phyloP scores from a whole-genome alignment of 805 yeast genomes.

The Ogataea degrootiae region DNA sequence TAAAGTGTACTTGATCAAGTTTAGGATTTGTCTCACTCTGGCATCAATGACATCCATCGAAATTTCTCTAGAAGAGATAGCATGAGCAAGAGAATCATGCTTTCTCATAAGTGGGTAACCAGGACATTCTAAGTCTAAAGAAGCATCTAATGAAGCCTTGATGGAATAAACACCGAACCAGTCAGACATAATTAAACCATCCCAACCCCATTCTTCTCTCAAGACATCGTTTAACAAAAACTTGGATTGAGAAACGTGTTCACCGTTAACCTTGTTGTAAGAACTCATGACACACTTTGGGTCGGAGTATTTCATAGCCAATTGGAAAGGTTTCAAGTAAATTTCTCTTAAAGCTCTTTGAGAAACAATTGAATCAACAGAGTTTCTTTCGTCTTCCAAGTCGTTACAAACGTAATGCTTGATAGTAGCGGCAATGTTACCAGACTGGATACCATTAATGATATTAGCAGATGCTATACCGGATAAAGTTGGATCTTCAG shows the following conservation, averaged over 20 bases:
- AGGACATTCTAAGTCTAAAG: slow-evolving; percentile 65
- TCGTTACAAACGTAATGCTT: slow-evolving; percentile 65
- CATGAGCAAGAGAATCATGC: slow-evolving; percentile 34
- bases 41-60: slow-evolving; percentile 39
- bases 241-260: slow-evolving; percentile 46
- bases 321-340: slow-evolving; percentile 58
- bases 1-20: slow-evolving; percentile 40
- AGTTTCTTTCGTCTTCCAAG: slow-evolving; percentile 49
- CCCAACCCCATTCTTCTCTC: slow-evolving; percentile 52
- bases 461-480: slow-evolving; percentile 44
- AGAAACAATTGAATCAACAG: slow-evolving; percentile 45
- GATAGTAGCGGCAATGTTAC: slow-evolving; percentile 48
- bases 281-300: slow-evolving; percentile 59
- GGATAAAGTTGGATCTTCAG: slow-evolving; percentile 53
- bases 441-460: slow-evolving; percentile 50
- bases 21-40: slow-evolving; percentile 43
- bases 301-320: slow-evolving; percentile 47
- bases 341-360: slow-evolving; percentile 63
- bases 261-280: slow-evolving; percentile 60
- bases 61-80: slow-evolving; percentile 38
- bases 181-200: slow-evolving; percentile 57
- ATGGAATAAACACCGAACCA: slow-evolving; percentile 57
- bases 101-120: slow-evolving; percentile 50
- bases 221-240: slow-evolving; percentile 41
- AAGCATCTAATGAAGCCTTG: slow-evolving; percentile 44